These are phyloP conservation scores for Chloranthus sessilifolius DNA, from an alignment of 164 flowering plant species.

Conservation along the genomic window DNA sequence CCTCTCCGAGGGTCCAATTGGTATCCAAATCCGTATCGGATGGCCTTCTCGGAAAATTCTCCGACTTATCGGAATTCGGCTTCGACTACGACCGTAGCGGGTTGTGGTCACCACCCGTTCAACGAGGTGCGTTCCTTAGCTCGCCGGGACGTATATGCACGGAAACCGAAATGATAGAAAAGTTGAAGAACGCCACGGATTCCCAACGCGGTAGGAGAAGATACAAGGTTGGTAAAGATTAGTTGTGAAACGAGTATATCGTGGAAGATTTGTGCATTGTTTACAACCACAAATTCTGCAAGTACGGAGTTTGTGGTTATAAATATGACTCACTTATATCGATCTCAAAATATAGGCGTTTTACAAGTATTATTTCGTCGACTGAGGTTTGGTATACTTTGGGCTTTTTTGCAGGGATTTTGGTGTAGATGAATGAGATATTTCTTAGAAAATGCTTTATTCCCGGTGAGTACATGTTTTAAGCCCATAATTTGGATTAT, in stretches of 20 bases:
- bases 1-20: slow-evolving; percentile 29
- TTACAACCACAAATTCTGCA: no score
- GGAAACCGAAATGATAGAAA: slow-evolving; percentile 20
- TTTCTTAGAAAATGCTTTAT: no score
- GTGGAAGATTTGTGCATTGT: no score
- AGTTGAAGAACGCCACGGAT: slow-evolving; percentile 12
- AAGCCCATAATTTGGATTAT: no score
- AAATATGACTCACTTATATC: no score
- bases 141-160: slow-evolving; percentile 39
- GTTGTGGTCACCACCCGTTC: slow-evolving; percentile 79
- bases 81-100: slow-evolving; percentile 67
- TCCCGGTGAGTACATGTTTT: no score
- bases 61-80: slow-evolving; percentile 51
- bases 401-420: slow-evolving; percentile 10
- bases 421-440: slow-evolving; percentile 6
- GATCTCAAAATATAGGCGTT: no score
- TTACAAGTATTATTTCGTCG: no score
- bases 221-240: not conserved
- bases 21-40: slow-evolving; percentile 56
- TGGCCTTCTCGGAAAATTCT: slow-evolving; percentile 55
- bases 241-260: no score
- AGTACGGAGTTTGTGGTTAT: no score
- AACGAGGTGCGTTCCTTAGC: slow-evolving; percentile 39
- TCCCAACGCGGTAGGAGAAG: not conserved
- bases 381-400: no score